Conservation (phyloP, 2,329 filamentous ascomycete species). For the Cercospora zeina region DNA sequence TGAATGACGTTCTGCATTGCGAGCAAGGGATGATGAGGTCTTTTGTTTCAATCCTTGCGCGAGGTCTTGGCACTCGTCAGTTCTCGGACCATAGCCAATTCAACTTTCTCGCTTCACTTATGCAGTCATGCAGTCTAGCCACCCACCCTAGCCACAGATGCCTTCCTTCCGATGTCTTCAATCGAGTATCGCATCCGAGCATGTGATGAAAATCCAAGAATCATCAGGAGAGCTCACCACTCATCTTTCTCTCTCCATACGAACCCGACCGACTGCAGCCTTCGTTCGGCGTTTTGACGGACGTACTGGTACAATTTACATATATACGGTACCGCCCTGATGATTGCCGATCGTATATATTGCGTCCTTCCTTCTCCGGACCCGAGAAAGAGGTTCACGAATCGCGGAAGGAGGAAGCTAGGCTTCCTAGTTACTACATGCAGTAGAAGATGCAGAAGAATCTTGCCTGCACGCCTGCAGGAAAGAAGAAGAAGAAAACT, state of each 20-base stretch:
- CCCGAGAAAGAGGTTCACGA: not conserved
- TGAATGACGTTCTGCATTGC: not conserved
- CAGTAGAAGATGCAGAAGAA: not conserved
- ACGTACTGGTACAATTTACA: not conserved
- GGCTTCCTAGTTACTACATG: not conserved
- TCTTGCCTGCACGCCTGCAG: not conserved
- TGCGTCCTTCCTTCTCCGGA: not conserved
- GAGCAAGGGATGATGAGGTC: not conserved
- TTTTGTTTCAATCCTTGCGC: not conserved
- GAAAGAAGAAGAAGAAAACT: not conserved
- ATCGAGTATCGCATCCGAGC: not conserved
- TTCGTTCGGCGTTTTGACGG: constrained; percentile 8
- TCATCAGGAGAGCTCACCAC: not conserved
- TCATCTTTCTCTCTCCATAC: not conserved
- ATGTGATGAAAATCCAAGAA: not conserved
- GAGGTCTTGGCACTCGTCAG: not conserved
- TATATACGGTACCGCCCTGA: not conserved
- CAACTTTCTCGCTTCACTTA: not conserved
- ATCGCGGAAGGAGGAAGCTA: not conserved
- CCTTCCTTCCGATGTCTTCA: not conserved
- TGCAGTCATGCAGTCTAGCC: not conserved
- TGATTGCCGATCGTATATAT: not conserved
- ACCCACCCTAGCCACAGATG: not conserved
- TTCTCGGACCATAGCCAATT: not conserved
- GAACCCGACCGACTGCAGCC: not conserved